A percentile compares a stretch with the other conserved stretches of the same genome.
phyloP scores from a whole-genome alignment of 768 basidiomycete species.

The Lyophyllum shimeji region DNA sequence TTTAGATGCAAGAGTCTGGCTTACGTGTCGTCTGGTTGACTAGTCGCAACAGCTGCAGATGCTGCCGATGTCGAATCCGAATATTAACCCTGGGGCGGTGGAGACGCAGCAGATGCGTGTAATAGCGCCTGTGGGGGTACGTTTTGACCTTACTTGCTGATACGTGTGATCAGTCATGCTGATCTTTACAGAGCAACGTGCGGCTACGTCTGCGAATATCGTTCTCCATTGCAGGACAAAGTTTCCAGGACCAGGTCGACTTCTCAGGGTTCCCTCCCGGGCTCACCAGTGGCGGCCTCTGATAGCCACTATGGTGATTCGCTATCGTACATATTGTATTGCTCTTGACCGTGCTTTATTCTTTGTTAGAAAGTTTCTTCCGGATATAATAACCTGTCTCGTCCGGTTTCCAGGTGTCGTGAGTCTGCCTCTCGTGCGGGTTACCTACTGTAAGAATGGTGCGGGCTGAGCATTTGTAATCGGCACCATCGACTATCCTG shows the following conservation, averaged over 20 bases:
- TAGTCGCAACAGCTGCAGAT: slow-evolving; percentile 97
- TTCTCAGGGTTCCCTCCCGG: slow-evolving; percentile 87
- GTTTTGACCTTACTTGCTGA: slow-evolving; percentile 29
- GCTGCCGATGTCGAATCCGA: slow-evolving; percentile 92
- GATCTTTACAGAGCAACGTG: slow-evolving; percentile 61
- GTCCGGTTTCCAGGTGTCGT: neutral
- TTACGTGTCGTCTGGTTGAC: slow-evolving; percentile 2
- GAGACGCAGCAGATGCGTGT: slow-evolving; percentile 98
- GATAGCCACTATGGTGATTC: slow-evolving; percentile 8
- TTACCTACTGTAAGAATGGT: too few species aligned
- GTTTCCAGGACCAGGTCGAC: slow-evolving; percentile 90
- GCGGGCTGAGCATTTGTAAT: too few species aligned
- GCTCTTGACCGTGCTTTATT: neutral
- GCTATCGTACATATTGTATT: neutral
- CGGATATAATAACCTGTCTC: neutral
- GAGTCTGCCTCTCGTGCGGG: too few species aligned
- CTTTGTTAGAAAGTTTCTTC: slow-evolving; percentile 3
- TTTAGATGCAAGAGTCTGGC: neutral
- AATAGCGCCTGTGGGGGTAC: slow-evolving; percentile 81
- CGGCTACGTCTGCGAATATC: slow-evolving; percentile 85
- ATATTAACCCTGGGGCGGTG: slow-evolving; percentile 69
- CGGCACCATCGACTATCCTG: too few species aligned
- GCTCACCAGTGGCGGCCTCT: slow-evolving; percentile 53
- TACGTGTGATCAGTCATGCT: slow-evolving; percentile 5
- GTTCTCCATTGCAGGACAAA: slow-evolving; percentile 67